phyloP scores from a whole-genome alignment of 352 stramenopile species.

The Phytophthora brassicae region DNA sequence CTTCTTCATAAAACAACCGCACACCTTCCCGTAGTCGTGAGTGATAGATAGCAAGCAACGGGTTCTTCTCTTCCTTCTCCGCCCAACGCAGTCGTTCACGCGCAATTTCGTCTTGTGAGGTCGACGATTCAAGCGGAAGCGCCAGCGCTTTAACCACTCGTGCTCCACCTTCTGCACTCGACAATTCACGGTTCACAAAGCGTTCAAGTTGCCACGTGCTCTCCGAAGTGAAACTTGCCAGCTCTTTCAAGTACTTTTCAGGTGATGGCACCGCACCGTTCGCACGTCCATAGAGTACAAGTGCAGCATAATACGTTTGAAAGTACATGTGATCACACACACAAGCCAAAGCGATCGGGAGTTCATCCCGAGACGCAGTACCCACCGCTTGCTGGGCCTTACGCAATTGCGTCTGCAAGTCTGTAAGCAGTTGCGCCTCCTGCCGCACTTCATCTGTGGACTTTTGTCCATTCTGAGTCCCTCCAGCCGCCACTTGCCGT shows the following conservation, averaged over 20 bases:
- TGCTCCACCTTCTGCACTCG: constrained; percentile 3
- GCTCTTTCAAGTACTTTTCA: constrained; percentile 56
- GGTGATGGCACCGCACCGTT: constrained; percentile 62
- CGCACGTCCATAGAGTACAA: constrained; percentile 71
- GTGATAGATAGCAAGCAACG: constrained; percentile 62
- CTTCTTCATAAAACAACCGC: constrained; percentile 77
- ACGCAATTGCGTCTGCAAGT: constrained; percentile 52
- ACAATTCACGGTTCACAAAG: constrained; percentile 65
- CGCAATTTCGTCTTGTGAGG: constrained; percentile 22
- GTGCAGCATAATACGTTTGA: constrained; percentile 65
- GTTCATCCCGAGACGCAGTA: constrained; percentile 52
- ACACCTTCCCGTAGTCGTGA: constrained; percentile 65
- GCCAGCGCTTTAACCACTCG: constrained; percentile 45
- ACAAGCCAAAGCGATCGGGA: constrained; percentile 66
- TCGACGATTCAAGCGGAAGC: constrained; percentile 31
- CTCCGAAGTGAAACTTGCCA: constrained; percentile 49
- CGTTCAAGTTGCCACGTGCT: constrained; percentile 42
- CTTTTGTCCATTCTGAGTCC: constrained; percentile 73
- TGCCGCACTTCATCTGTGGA: constrained; percentile 47
- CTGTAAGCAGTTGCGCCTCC: constrained; percentile 55
- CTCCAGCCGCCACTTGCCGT: constrained; percentile 50
- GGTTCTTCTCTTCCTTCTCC: constrained; percentile 37
- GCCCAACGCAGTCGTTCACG: constrained; percentile 19
- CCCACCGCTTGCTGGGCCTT: constrained; percentile 48
- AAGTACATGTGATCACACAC: constrained; percentile 84